Percentiles rank a stretch among this genome's conserved stretches.
Evolutionary conservation across 352 stramenopile genomes (phyloP).

Genomic region (Chrysophaeum taylorii): DNA sequence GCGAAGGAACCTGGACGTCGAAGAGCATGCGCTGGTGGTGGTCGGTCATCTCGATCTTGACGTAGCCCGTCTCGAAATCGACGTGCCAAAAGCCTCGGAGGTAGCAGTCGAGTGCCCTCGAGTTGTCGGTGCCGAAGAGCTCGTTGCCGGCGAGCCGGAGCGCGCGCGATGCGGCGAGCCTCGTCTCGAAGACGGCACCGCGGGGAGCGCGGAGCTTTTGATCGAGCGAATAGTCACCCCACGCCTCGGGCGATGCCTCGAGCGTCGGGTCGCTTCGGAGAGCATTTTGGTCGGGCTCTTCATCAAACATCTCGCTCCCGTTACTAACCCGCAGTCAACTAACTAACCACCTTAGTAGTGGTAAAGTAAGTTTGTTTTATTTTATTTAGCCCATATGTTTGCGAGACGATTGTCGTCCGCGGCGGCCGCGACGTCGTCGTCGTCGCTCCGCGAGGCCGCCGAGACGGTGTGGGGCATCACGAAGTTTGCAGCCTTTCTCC

Average conservation of each 20-base stretch:
- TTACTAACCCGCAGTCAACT: too few species aligned
- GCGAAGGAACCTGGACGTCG: not conserved
- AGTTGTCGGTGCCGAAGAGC: not conserved
- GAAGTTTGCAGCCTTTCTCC: slow-evolving; percentile 27
- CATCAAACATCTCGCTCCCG: too few species aligned
- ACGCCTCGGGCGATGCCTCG: too few species aligned
- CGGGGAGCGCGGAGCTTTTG: not conserved
- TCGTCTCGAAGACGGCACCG: slow-evolving; percentile 11
- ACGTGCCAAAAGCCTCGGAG: not conserved
- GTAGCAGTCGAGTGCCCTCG: not conserved
- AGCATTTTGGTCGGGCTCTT: too few species aligned
- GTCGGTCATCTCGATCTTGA: slow-evolving; percentile 13
- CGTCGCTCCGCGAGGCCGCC: not conserved
- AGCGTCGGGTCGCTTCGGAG: too few species aligned
- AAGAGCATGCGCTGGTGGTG: not conserved
- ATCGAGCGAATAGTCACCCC: too few species aligned
- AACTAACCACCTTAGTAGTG: too few species aligned
- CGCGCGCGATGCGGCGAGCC: not conserved
- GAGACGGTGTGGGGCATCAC: slow-evolving; percentile 21
- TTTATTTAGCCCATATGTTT: too few species aligned
- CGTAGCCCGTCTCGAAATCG: not conserved
- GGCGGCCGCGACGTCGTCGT: too few species aligned
- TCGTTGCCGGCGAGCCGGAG: not conserved
- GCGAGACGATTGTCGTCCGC: too few species aligned
- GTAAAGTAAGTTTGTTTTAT: too few species aligned